Evolutionary conservation across 1,139 yeast genomes (phyloP).

Genomic region (Magnusiomyces ingens): DNA sequence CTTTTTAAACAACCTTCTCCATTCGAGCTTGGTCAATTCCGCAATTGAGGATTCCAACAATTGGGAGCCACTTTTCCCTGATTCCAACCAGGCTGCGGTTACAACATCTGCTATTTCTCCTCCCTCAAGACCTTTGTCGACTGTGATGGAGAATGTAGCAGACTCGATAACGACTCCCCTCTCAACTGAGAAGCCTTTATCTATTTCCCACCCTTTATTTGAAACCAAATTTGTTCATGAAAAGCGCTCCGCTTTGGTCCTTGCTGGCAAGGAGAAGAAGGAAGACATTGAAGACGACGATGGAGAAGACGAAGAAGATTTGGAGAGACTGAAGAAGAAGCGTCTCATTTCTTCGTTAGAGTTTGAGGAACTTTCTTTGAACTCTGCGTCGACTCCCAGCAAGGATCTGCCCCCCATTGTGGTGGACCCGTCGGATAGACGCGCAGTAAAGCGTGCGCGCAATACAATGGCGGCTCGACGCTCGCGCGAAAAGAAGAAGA

Average conservation of each 20-base stretch:
- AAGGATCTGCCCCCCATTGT: constrained; percentile 51
- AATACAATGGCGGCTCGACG: constrained; percentile 97
- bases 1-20: neutral
- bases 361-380: neutral
- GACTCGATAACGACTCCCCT: neutral
- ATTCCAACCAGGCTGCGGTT: neutral
- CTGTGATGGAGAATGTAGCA: neutral
- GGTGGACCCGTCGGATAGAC: constrained; percentile 52
- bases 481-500: constrained; percentile 88
- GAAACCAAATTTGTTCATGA: constrained; percentile 16
- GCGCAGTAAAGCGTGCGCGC: constrained; percentile 77
- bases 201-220: neutral
- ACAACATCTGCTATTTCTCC: neutral
- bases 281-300: neutral
- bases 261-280: constrained; percentile 10
- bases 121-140: neutral
- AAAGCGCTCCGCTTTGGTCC: constrained; percentile 19
- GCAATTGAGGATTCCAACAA: neutral
- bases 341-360: neutral
- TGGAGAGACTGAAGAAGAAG: neutral
- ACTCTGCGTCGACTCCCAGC: neutral
- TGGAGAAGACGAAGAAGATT: neutral
- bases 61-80: constrained; percentile 7
- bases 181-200: neutral
- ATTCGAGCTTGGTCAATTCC: neutral